These are phyloP conservation scores for Phylloporus sp. DNA, from an alignment of 768 basidiomycete genomes.

Conservation along the genomic window DNA sequence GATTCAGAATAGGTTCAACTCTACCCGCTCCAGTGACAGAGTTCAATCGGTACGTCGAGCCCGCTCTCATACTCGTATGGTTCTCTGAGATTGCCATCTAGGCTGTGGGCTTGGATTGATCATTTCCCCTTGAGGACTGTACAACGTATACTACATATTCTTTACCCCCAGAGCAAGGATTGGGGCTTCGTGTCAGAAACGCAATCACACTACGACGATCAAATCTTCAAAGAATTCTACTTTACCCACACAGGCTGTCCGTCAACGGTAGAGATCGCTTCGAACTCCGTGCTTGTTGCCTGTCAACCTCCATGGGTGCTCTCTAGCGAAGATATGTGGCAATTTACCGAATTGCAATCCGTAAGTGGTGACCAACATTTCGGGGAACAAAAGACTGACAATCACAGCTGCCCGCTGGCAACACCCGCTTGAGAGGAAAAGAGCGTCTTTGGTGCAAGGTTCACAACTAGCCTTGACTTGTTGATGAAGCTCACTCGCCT, in stretches of 20 bases:
- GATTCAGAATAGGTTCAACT: conserved; percentile 23
- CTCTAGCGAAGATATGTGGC: conserved; percentile 47
- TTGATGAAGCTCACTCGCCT: conserved; percentile 8
- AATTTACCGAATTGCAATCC: conserved; percentile 42
- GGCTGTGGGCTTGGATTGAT: conserved; percentile 30
- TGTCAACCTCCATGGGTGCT: conserved; percentile 60
- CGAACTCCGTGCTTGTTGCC: conserved; percentile 43
- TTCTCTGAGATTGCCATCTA: conserved; percentile 7
- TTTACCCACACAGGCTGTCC: conserved; percentile 32
- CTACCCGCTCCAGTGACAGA: conserved; percentile 30
- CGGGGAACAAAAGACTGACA: neutral
- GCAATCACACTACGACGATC: conserved; percentile 33
- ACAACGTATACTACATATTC: conserved; percentile 39
- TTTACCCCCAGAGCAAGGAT: conserved; percentile 37
- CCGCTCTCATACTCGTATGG: neutral
- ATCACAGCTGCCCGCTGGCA: conserved; percentile 25
- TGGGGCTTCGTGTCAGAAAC: conserved; percentile 41
- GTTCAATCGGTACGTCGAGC: conserved; percentile 24
- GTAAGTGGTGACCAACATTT: conserved; percentile 10
- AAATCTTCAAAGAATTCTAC: conserved; percentile 42
- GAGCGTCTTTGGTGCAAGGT: conserved; percentile 63
- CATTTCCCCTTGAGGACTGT: conserved; percentile 32
- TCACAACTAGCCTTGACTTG: neutral
- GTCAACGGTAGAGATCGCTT: conserved; percentile 25
- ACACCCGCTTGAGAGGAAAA: conserved; percentile 43